Conservation (phyloP, 2,329 filamentous ascomycete species). For the Septoria petroselini region DNA sequence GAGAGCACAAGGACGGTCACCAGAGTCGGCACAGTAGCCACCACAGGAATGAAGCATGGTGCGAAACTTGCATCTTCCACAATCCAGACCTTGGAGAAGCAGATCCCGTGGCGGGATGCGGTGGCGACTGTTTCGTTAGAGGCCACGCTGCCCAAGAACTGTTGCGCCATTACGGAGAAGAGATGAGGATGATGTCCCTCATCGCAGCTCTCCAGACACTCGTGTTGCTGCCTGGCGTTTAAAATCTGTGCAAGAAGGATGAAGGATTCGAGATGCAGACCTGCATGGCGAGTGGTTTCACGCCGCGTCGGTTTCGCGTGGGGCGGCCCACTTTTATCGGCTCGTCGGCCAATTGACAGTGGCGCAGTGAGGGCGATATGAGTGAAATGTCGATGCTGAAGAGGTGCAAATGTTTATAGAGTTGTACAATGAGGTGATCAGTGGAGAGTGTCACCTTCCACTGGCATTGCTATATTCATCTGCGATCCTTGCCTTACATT, state of each 20-base stretch:
- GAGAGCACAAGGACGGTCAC: constrained; percentile 41
- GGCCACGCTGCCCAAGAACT: constrained; percentile 1
- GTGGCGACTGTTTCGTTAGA: not conserved
- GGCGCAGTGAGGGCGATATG: too few relatives aligned
- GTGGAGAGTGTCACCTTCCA: too few relatives aligned
- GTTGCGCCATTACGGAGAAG: constrained; percentile 2
- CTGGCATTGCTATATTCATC: too few relatives aligned
- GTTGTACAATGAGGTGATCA: too few relatives aligned
- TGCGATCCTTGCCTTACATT: too few relatives aligned
- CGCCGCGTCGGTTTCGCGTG: not conserved
- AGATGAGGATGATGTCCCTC: too few relatives aligned
- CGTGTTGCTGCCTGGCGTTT: not conserved
- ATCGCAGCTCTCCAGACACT: not conserved
- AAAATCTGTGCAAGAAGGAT: not conserved
- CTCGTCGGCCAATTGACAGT: too few relatives aligned
- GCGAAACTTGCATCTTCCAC: constrained; percentile 40
- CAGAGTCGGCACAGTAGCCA: constrained; percentile 40
- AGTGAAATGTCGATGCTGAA: too few relatives aligned
- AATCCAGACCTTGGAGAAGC: constrained; percentile 36
- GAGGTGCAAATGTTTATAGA: too few relatives aligned
- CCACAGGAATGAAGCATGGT: constrained; percentile 42
- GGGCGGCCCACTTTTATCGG: too few relatives aligned
- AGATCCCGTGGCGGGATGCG: constrained; percentile 14
- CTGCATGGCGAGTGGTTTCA: not conserved
- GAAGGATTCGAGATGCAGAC: constrained; percentile 2